These are phyloP conservation scores for Podaxis sp. DNA, from an alignment of 768 basidiomycete genomes.

Conservation along the genomic window DNA sequence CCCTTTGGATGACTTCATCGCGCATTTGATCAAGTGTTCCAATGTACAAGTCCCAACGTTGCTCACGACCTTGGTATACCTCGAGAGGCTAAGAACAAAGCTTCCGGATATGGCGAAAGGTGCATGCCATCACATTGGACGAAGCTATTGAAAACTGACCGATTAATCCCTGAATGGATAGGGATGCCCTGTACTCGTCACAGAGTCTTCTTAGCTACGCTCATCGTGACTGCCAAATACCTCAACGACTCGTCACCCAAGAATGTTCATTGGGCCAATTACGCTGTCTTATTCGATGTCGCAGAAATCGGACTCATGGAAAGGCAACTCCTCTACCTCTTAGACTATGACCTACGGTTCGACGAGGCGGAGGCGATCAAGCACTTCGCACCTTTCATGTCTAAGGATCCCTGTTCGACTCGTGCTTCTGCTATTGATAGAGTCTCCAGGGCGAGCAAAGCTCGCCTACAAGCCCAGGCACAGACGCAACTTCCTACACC, in stretches of 20 bases:
- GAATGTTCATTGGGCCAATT: constrained; percentile 90
- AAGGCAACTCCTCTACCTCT: constrained; percentile 87
- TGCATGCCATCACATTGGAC: constrained; percentile 35
- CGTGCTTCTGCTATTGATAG: constrained; percentile 52
- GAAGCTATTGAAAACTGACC: not conserved
- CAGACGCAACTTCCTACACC: constrained; percentile 14
- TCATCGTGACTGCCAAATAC: constrained; percentile 96
- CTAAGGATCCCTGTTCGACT: constrained; percentile 29
- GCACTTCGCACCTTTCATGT: constrained; percentile 72
- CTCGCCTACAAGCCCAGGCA: constrained; percentile 40
- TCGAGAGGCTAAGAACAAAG: constrained; percentile 81
- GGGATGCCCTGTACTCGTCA: constrained; percentile 89
- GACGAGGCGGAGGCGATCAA: constrained; percentile 76
- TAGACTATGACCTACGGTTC: constrained; percentile 92
- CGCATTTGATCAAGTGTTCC: constrained; percentile 72
- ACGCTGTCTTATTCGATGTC: constrained; percentile 73
- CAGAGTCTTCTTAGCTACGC: constrained; percentile 91
- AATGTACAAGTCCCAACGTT: constrained; percentile 92
- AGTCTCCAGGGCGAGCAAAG: constrained; percentile 51
- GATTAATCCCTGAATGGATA: constrained; percentile 31
- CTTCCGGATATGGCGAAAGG: constrained; percentile 86
- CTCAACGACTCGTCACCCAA: constrained; percentile 96
- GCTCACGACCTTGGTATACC: constrained; percentile 87
- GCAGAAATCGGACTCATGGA: constrained; percentile 95
- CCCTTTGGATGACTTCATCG: constrained; percentile 82